Conservation (phyloP, 768 basidiomycete genomes). For the Pulveroboletus sp. region DNA sequence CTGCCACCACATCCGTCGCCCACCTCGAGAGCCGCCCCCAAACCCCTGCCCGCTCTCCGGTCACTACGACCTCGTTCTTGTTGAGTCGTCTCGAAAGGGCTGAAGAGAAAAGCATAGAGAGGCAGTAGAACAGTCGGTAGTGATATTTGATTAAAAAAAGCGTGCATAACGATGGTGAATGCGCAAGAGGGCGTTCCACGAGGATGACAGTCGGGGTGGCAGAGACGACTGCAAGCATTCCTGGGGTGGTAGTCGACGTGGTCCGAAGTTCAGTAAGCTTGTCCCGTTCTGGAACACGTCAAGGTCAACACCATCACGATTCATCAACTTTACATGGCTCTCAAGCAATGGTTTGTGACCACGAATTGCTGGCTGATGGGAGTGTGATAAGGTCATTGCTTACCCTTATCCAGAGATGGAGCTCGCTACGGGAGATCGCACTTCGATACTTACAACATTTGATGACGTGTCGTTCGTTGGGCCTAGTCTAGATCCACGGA, state of each 20-base stretch:
- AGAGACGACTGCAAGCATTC: background rate
- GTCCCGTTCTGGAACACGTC: background rate
- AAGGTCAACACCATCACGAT: background rate
- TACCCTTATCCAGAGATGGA: background rate
- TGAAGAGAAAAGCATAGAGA: constrained; percentile 1
- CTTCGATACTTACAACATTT: background rate
- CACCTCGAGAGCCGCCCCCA: background rate
- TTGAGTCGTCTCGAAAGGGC: background rate
- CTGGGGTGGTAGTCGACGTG: background rate
- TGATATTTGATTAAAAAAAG: background rate
- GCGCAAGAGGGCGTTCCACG: background rate
- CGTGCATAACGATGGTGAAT: background rate
- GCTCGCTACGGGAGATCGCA: background rate
- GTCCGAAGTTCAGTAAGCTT: background rate
- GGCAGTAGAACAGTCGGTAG: background rate
- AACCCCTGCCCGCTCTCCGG: background rate
- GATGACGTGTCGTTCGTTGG: background rate
- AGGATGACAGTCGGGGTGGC: background rate
- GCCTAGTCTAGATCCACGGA: background rate
- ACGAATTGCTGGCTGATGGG: no score
- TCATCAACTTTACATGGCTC: background rate
- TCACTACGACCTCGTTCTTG: constrained; percentile 1
- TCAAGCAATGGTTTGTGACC: background rate
- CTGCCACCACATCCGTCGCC: background rate
- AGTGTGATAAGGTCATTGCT: background rate